These are phyloP conservation scores for Plasmopara halstedii DNA, from an alignment of 352 stramenopile species.

Conservation along the genomic window DNA sequence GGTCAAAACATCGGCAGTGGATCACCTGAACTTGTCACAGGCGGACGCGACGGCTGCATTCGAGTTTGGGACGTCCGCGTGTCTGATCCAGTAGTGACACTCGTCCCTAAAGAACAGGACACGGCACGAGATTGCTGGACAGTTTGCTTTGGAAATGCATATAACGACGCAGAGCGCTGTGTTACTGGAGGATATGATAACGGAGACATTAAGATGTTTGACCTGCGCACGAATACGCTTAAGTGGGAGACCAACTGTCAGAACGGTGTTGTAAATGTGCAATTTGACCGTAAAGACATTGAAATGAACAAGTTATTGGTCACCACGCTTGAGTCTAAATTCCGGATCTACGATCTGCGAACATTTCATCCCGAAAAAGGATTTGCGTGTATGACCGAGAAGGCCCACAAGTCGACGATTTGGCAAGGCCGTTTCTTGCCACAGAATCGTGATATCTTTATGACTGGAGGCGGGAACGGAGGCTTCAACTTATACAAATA, in stretches of 20 bases:
- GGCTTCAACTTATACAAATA: conserved; percentile 98
- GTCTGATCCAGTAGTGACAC: conserved; percentile 84
- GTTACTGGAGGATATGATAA: conserved; percentile 95
- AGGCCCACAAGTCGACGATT: conserved; percentile 92
- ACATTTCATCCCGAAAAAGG: conserved; percentile 89
- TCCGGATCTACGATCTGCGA: conserved; percentile 91
- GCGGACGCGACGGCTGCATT: conserved; percentile 91
- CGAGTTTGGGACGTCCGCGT: conserved; percentile 94
- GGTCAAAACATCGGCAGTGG: conserved; percentile 85
- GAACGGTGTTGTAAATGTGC: conserved; percentile 93
- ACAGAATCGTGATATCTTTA: conserved; percentile 95
- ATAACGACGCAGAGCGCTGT: conserved; percentile 90
- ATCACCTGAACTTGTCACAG: conserved; percentile 92
- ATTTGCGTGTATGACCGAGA: conserved; percentile 89
- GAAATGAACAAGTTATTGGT: conserved; percentile 97
- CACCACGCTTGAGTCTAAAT: conserved; percentile 95
- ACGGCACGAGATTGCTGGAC: conserved; percentile 91
- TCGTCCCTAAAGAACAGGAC: conserved; percentile 84
- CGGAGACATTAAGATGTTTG: conserved; percentile 96
- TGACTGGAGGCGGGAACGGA: conserved; percentile 94
- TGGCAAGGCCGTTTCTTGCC: conserved; percentile 92
- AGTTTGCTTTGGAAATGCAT: conserved; percentile 93
- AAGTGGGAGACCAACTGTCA: conserved; percentile 95
- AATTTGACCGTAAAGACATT: conserved; percentile 96
- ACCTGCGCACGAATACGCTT: conserved; percentile 89